phyloP scores from a whole-genome alignment of 352 stramenopile species.

The Globisporangium carolinianum region DNA sequence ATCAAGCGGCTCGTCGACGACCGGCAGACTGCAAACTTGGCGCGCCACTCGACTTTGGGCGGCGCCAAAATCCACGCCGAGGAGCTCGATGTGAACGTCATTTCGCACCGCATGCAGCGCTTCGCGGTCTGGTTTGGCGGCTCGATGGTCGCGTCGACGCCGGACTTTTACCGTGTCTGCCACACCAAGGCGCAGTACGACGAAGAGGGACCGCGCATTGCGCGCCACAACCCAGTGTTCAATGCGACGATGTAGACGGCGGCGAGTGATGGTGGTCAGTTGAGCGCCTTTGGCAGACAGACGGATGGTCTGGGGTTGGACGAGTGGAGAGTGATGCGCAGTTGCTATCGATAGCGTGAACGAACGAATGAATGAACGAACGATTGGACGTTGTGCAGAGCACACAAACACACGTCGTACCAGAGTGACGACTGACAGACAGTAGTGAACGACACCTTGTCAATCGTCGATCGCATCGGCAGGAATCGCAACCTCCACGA shows the following conservation, averaged over 20 bases:
- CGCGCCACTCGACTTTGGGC: slow-evolving; percentile 54
- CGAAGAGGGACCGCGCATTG: slow-evolving; percentile 93
- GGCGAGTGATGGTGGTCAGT: neutral
- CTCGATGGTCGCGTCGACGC: slow-evolving; percentile 91
- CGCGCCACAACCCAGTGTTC: slow-evolving; percentile 93
- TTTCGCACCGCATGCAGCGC: slow-evolving; percentile 91
- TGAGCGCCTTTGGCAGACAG: neutral
- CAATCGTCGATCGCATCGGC: too few relatives aligned
- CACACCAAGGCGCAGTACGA: slow-evolving; percentile 96
- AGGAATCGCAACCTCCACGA: too few relatives aligned
- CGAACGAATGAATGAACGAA: neutral
- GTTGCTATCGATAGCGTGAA: neutral
- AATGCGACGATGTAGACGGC: slow-evolving; percentile 85
- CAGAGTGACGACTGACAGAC: too few relatives aligned
- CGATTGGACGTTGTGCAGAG: neutral
- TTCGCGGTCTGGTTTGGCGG: slow-evolving; percentile 95
- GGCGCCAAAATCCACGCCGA: slow-evolving; percentile 50
- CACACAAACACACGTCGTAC: too few relatives aligned
- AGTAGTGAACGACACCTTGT: too few relatives aligned
- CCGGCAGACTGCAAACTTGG: slow-evolving; percentile 86
- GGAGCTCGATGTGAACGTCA: slow-evolving; percentile 91
- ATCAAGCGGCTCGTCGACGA: slow-evolving; percentile 92
- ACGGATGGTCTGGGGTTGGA: too few relatives aligned
- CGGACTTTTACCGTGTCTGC: slow-evolving; percentile 93
- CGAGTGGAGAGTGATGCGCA: too few relatives aligned